phyloP scores from a whole-genome alignment of 331 rosid genomes.

The Quercus lobata region DNA sequence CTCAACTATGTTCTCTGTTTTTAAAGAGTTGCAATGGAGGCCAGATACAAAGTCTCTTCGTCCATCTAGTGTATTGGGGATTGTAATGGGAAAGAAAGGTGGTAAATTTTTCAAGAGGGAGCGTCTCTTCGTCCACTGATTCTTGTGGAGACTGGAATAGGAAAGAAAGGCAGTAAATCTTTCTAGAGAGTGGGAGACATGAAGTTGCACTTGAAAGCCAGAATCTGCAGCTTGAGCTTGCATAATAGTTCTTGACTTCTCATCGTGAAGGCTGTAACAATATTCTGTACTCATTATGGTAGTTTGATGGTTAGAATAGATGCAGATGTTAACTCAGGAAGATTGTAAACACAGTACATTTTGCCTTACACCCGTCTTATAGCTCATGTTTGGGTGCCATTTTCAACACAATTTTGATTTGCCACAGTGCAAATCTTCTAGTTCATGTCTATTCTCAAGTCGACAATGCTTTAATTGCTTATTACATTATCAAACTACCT shows the following conservation, averaged over 20 bases:
- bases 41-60: slow-evolving; percentile 82
- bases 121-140: slow-evolving; percentile 65
- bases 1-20: slow-evolving; percentile 56
- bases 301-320: slow-evolving; percentile 21
- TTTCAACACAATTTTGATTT: neutral
- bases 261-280: slow-evolving; percentile 27
- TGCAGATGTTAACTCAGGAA: slow-evolving; percentile 30
- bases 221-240: slow-evolving; percentile 24
- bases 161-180: slow-evolving; percentile 81
- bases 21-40: slow-evolving; percentile 82
- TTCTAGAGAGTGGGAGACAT: slow-evolving; percentile 59
- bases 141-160: slow-evolving; percentile 49
- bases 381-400: slow-evolving; percentile 5
- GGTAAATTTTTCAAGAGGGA: slow-evolving; percentile 72
- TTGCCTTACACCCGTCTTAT: neutral
- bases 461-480: neutral
- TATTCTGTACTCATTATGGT: slow-evolving; percentile 16
- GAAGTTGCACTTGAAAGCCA: slow-evolving; percentile 24
- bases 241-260: slow-evolving; percentile 14
- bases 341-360: neutral
- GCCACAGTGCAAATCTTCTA: neutral
- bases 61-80: slow-evolving; percentile 52
- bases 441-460: slow-evolving; percentile 25
- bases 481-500: neutral
- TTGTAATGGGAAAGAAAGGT: slow-evolving; percentile 77